Base-by-base conservation (phyloP, 176 grass and related monocot species). In the Hsuehochloa calcarea region DNA sequence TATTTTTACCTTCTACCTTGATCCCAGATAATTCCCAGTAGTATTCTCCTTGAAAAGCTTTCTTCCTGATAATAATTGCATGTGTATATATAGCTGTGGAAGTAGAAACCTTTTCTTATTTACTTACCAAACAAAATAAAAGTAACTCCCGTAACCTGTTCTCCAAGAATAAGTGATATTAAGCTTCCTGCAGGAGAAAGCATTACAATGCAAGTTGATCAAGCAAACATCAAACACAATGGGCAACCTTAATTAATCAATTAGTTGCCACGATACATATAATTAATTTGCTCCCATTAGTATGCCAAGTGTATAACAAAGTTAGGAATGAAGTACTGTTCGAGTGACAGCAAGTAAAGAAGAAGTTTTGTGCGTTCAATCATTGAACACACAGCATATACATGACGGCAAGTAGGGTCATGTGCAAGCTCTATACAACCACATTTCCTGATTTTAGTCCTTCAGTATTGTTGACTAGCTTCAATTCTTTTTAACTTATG, bases 371-470 rank as follows among this genome's bases (percentile, higher is more conserved):
- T 72, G 75, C 68, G 19, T 78, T 60, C 76, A 85, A 85, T 41
- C 22, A 85, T 74, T 89, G 68, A 74, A 85, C 75, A 73, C 58
- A 13, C 52, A 72, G 34, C 67, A 59, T 81, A 75, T 80, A 64
- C 39, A 46, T 88, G 65, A 62, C 26, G n/a, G 45, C 5, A 54
- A 75, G 55, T 54, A 59, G 22, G 64, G 70, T 31, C 55, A 76
- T 56, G 10, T 71, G 54, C 44, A 73, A 65, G 56, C 20, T 74
- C 63, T 69, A 69, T 5, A 49, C 54, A 60, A 17, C 66, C 6
- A 62, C 45, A 29, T 34, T 26, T 78, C 43, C 25, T 68, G n/a
- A 52, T 77, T 87, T 76, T 51, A 15, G 63, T 70, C 27, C 49
- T 14, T 47, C 49, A 68, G 6, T n/a, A 63, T 11, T 6, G 39